phyloP scores from a whole-genome alignment of 495 filamentous ascomycete genomes.

The Trypethelium eluteriae region DNA sequence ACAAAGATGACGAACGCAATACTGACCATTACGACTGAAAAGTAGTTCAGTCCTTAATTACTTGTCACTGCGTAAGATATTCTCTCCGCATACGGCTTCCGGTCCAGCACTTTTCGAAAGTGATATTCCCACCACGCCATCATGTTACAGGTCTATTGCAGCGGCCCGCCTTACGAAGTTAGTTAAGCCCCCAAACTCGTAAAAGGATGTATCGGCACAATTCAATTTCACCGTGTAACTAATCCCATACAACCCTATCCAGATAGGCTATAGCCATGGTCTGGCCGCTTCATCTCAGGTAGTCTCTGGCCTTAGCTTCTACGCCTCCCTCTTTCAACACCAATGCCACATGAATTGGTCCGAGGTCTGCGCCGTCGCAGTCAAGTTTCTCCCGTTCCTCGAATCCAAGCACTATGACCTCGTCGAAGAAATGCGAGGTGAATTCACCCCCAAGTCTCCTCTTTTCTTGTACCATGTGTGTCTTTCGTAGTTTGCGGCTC shows the following conservation, averaged over 20 bases:
- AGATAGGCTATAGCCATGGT: constrained; percentile 54
- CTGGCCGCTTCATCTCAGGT: constrained; percentile 40
- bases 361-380: constrained; percentile 40
- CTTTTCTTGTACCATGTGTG: neutral
- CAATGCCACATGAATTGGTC: constrained; percentile 45
- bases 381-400: constrained; percentile 41
- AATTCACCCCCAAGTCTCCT: constrained; percentile 1
- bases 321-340: constrained; percentile 45
- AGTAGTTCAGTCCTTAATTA: too few species aligned
- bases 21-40: too few species aligned
- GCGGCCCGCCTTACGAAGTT: constrained; percentile 34
- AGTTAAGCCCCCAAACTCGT: neutral
- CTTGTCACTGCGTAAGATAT: too few species aligned
- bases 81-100: too few species aligned
- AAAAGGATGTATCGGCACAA: neutral
- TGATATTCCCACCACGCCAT: neutral
- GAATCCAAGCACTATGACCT: constrained; percentile 40
- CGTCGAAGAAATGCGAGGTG: constrained; percentile 46
- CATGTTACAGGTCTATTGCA: constrained; percentile 24
- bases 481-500: neutral
- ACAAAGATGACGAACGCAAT: too few species aligned
- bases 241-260: neutral
- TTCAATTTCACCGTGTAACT: neutral
- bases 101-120: too few species aligned
- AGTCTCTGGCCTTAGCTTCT: constrained; percentile 43